Conservation (phyloP, 441 rosid species). For the Erodium texanum region DNA sequence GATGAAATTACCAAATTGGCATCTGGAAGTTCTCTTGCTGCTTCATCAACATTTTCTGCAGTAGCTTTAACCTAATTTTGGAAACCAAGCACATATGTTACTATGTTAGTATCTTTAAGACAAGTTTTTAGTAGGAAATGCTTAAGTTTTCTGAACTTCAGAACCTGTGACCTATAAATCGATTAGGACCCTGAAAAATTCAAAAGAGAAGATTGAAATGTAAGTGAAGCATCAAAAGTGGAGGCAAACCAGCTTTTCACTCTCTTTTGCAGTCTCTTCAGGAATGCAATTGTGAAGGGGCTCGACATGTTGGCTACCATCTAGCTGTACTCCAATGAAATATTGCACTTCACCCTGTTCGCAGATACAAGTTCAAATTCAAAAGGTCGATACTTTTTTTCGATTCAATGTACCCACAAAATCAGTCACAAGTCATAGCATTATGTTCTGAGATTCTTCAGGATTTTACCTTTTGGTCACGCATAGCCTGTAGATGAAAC, state of each 20-base stretch:
- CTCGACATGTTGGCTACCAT: conserved; percentile 89
- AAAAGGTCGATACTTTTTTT: neutral
- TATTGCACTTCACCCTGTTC: conserved; percentile 93
- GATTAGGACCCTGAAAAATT: neutral
- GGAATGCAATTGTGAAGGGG: conserved; percentile 65
- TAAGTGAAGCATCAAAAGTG: neutral
- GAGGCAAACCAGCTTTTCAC: conserved; percentile 56
- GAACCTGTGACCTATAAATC: no score
- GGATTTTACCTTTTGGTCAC: conserved; percentile 82
- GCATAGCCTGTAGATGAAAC: conserved; percentile 98
- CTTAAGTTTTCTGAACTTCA: no score
- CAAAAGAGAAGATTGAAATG: neutral
- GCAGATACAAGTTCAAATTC: conserved; percentile 8
- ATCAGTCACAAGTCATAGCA: neutral
- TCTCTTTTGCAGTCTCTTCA: conserved; percentile 51
- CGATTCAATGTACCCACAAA: no score
- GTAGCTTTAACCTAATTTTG: conserved; percentile 66
- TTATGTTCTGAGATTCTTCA: neutral
- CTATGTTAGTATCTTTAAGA: neutral
- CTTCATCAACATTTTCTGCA: conserved; percentile 86
- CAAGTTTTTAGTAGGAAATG: no score
- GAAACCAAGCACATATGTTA: conserved; percentile 8
- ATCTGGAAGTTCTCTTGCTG: conserved; percentile 94
- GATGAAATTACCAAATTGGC: conserved; percentile 62
- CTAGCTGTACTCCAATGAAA: conserved; percentile 94